A percentile compares a stretch with the other conserved stretches of the same genome.
phyloP scores from a whole-genome alignment of 2,329 filamentous ascomycete genomes.

The Colletotrichum lentis region DNA sequence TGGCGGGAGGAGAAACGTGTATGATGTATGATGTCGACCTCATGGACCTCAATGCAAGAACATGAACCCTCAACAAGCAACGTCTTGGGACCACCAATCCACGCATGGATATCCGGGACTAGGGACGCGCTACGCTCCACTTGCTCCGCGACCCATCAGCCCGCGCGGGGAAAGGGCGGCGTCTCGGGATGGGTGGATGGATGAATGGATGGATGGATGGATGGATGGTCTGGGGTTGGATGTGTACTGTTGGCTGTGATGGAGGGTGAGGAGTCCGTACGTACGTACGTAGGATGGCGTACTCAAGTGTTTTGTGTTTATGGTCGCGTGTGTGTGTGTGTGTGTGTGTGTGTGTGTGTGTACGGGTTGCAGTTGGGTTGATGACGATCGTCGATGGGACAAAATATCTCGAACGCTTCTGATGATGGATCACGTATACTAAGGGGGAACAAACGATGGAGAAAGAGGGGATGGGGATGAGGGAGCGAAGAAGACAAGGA shows the following conservation, averaged over 20 bases:
- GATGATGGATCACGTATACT: background rate
- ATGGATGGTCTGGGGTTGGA: conserved; percentile 31
- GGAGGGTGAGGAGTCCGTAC: background rate
- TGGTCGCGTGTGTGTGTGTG: background rate
- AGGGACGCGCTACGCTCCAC: conserved; percentile 24
- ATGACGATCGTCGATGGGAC: background rate
- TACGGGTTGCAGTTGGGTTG: conserved; percentile 43
- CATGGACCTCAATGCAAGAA: conserved; percentile 22
- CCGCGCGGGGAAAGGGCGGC: conserved; percentile 28
- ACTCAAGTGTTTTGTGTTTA: too few relatives aligned
- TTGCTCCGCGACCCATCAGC: conserved; percentile 34
- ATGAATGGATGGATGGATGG: background rate
- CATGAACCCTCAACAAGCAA: background rate
- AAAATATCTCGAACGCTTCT: conserved; percentile 5
- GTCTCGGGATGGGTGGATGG: too few relatives aligned
- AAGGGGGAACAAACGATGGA: background rate
- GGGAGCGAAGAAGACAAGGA: background rate
- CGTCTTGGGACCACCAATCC: background rate
- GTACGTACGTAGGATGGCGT: too few relatives aligned
- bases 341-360: background rate
- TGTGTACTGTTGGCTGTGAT: background rate
- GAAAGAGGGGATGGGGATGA: background rate
- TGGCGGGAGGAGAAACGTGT: conserved; percentile 15
- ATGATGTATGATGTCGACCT: conserved; percentile 20
- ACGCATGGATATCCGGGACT: conserved; percentile 19